A percentile compares a stretch with the other conserved stretches of the same genome.
phyloP scores from a whole-genome alignment of 2,329 filamentous ascomycete genomes.

The Trichoderma sp. region DNA sequence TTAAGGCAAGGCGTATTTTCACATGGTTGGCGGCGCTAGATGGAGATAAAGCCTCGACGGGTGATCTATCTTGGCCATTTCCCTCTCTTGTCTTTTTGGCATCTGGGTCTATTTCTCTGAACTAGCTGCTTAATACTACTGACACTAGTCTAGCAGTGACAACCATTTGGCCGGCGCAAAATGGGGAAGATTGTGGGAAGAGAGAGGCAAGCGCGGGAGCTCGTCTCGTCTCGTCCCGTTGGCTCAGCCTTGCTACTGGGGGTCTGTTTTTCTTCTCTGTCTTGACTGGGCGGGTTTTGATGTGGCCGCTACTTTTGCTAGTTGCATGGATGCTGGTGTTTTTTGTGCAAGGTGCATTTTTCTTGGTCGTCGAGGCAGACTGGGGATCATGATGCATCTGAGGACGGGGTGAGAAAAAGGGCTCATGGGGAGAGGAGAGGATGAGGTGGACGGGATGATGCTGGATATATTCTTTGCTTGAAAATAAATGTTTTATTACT shows the following conservation, averaged over 20 bases:
- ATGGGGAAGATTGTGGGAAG: not conserved
- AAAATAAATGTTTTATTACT: not conserved
- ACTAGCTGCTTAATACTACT: not conserved
- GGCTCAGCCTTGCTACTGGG: not conserved
- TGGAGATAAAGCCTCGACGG: not conserved
- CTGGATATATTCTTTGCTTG: not conserved
- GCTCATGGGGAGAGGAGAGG: not conserved
- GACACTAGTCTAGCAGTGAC: not conserved
- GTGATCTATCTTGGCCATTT: not conserved
- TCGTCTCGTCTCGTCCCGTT: not conserved
- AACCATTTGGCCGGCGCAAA: not conserved
- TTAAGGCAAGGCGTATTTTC: not conserved
- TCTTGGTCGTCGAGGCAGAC: not conserved
- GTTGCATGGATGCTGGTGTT: not conserved
- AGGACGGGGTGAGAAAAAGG: not conserved
- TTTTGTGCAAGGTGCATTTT: not conserved
- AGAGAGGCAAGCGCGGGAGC: not conserved
- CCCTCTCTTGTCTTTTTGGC: not conserved
- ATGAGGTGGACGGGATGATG: not conserved
- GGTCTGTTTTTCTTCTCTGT: not conserved
- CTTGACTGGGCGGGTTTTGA: not conserved
- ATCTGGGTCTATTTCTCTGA: not conserved
- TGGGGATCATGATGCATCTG: not conserved
- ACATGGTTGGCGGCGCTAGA: not conserved
- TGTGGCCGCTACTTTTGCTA: not conserved